Evolutionary conservation across 2,329 filamentous ascomycete genomes (phyloP).

Genomic region (Coleophoma crateriformis): DNA sequence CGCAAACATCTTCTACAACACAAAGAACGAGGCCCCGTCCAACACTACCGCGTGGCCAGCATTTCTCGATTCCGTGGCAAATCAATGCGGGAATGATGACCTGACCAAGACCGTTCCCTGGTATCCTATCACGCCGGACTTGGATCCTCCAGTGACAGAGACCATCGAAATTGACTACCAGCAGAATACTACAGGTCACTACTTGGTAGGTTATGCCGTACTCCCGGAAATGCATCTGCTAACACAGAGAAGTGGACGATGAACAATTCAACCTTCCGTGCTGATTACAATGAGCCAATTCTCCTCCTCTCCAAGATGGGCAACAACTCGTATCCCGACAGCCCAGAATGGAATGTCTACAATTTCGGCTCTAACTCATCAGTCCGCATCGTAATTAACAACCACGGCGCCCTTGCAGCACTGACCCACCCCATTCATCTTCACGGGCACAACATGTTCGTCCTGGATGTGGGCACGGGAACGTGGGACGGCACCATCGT

Average conservation of each 20-base stretch:
- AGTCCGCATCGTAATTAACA: slow-evolving; percentile 51
- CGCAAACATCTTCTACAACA: slow-evolving; percentile 60
- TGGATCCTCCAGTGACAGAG: slow-evolving; percentile 12
- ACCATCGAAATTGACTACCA: slow-evolving; percentile 32
- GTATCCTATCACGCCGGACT: slow-evolving; percentile 14
- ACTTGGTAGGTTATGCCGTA: slow-evolving; percentile 3
- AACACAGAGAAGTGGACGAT: slow-evolving; percentile 38
- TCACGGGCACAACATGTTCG: slow-evolving; percentile 67
- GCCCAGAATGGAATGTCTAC: slow-evolving; percentile 44
- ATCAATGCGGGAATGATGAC: slow-evolving; percentile 4
- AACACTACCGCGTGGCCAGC: slow-evolving; percentile 12
- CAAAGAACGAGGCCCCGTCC: slow-evolving; percentile 27
- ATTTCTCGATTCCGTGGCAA: slow-evolving; percentile 1
- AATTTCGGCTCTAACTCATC: slow-evolving; percentile 44
- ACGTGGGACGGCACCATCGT: slow-evolving; percentile 22
- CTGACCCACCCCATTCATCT: slow-evolving; percentile 60
- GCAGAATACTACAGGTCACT: slow-evolving; percentile 42
- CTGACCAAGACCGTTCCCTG: slow-evolving; percentile 14
- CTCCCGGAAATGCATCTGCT: neutral
- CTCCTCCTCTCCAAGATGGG: slow-evolving; percentile 37
- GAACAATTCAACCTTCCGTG: slow-evolving; percentile 42
- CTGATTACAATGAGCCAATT: slow-evolving; percentile 54
- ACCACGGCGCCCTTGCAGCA: slow-evolving; percentile 35
- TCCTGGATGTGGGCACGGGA: slow-evolving; percentile 46
- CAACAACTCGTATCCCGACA: slow-evolving; percentile 39